These are phyloP conservation scores for Erodium trifolium DNA, from an alignment of 441 rosid species.

Conservation along the genomic window DNA sequence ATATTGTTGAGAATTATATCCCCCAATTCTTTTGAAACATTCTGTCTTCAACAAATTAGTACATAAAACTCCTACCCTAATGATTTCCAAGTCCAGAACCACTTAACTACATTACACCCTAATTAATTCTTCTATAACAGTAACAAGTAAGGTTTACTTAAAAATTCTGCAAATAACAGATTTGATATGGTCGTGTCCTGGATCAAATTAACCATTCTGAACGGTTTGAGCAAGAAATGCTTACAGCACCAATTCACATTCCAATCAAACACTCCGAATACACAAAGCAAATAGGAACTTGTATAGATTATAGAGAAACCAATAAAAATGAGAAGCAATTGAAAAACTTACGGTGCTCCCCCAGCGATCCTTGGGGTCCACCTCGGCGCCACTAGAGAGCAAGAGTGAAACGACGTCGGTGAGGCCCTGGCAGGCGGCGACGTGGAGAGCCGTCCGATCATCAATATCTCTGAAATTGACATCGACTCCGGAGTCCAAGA, in stretches of 20 bases:
- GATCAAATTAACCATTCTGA: neutral
- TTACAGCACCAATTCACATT: neutral
- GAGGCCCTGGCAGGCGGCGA: constrained; percentile 65
- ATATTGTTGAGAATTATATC: neutral
- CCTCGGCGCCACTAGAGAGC: constrained; percentile 48
- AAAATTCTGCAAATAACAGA: no score
- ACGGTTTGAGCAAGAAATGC: no score
- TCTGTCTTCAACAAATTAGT: neutral
- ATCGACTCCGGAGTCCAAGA: constrained; percentile 42
- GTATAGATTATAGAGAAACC: no score
- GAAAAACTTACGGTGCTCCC: constrained; percentile 54
- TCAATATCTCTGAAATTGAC: constrained; percentile 61
- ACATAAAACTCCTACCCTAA: neutral
- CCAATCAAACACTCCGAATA: neutral
- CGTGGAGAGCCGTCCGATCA: constrained; percentile 63
- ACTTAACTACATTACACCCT: neutral
- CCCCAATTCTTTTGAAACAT: neutral
- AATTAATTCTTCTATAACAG: no score
- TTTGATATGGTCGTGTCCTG: neutral
- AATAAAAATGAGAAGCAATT: neutral
- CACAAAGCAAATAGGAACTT: neutral
- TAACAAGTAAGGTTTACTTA: no score
- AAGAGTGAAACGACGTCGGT: constrained; percentile 54
- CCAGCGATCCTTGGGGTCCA: constrained; percentile 58
- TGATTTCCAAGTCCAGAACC: neutral